A percentile compares a stretch with the other conserved stretches of the same genome.
Evolutionary conservation across 371 early-diverging fungal species (phyloP).

Genomic region (Vairimorpha apis): DNA sequence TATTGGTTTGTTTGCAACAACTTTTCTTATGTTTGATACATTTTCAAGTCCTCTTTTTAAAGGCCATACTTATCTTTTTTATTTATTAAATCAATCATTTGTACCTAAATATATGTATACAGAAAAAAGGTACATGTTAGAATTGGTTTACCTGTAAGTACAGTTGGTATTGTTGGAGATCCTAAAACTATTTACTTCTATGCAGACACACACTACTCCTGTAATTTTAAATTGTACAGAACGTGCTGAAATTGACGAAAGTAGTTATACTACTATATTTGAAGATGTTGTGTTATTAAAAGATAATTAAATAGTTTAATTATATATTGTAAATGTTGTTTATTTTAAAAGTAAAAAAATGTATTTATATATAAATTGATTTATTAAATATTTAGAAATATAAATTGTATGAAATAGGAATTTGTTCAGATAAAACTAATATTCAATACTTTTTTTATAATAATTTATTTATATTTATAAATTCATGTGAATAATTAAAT

Average conservation of each 20-base stretch:
- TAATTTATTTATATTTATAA: too few species aligned
- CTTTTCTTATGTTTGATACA: slow-evolving; percentile 56
- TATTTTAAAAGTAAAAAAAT: too few species aligned
- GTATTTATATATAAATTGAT: too few species aligned
- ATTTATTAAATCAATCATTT: slow-evolving; percentile 79
- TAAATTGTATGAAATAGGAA: too few species aligned
- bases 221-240: slow-evolving; percentile 86
- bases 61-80: slow-evolving; percentile 80
- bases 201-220: slow-evolving; percentile 93
- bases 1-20: slow-evolving; percentile 50
- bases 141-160: slow-evolving; percentile 90
- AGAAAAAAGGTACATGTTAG: slow-evolving; percentile 77
- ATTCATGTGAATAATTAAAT: too few species aligned
- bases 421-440: too few species aligned
- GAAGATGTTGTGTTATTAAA: slow-evolving; percentile 53
- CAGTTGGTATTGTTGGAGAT: slow-evolving; percentile 92
- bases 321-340: too few species aligned
- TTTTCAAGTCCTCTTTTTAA: slow-evolving; percentile 63
- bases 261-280: slow-evolving; percentile 26
- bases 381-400: too few species aligned
- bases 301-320: too few species aligned
- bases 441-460: too few species aligned
- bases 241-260: slow-evolving; percentile 77
- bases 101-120: slow-evolving; percentile 91
- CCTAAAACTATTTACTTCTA: slow-evolving; percentile 94